Evolutionary conservation across 164 flowering plant genomes (phyloP), one percentile per base, ranked within the genome.

Genomic region (Vitis amurensis): DNA sequence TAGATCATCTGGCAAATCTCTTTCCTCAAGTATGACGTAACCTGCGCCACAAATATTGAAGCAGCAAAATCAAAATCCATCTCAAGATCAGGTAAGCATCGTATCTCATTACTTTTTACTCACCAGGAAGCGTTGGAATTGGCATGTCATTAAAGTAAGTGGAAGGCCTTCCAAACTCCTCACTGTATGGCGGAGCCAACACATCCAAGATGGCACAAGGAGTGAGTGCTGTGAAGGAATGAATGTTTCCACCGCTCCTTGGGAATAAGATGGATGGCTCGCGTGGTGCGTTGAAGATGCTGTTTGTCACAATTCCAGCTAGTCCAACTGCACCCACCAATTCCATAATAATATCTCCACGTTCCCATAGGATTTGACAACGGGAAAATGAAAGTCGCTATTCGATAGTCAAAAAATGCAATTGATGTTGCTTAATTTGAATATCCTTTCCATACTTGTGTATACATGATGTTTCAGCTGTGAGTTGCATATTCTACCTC

Each of bases 181-280:
- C 69, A 16, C 82, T 78, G 73, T 83, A 83, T 0, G 86, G 84
- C 5, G 83, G 80, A 37, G 80, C 62, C 51, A 85, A 47, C 17
- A 85, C 82, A 60, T 80, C 88, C 63, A 82, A 64, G 11, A 85
- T 66, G 4, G 82, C 86, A 70, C 86, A 78, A 6, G 86, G 79
- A 55, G 82, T 77, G 50, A 80, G 16, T 2, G 88, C 84, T 2
- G 74, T 71, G 69, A 85, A 82, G 15, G 70, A 72, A 47, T 85
- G 82, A 12, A 80, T 80, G 63, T 80, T 80, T n/a, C 83, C 83
- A 0, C 88, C 88, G 31, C 77, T 72, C 16, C 51, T 65, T 8
- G 88, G 86, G 64, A 69, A 85, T 15, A 85, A 61, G 16, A 80
- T 71, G 10, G 78, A 56, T 1, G 85, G 58, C 55, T 73, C 78